Evolutionary conservation across 768 basidiomycete genomes (phyloP).

Genomic region (Trametes elegans): DNA sequence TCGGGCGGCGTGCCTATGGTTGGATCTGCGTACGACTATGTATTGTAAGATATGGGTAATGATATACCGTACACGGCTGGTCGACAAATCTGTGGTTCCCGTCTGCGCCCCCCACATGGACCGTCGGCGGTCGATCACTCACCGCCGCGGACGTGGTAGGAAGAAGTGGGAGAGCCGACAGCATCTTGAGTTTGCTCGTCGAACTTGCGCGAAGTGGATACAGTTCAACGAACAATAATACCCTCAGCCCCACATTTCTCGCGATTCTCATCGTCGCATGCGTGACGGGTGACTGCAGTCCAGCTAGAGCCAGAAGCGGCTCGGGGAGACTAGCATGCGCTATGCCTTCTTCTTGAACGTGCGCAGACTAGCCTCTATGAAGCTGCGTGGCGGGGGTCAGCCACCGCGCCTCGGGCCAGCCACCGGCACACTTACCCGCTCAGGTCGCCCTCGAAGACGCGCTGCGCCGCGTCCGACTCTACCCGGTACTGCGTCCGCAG

Average conservation of each 20-base stretch:
- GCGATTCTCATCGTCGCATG: background rate
- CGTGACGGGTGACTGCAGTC: background rate
- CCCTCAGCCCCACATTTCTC: too few species aligned
- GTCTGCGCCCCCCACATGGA: too few species aligned
- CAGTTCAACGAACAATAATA: too few species aligned
- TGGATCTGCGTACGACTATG: background rate
- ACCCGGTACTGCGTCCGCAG: slow-evolving; percentile 17
- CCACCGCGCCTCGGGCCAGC: background rate
- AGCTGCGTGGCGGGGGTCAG: slow-evolving; percentile 1
- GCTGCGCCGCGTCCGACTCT: slow-evolving; percentile 2
- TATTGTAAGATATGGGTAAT: background rate
- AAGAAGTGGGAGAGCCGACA: too few species aligned
- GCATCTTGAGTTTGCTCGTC: too few species aligned
- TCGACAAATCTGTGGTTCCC: too few species aligned
- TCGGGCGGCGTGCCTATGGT: background rate
- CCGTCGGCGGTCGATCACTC: too few species aligned
- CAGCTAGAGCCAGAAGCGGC: background rate
- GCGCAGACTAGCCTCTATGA: slow-evolving; percentile 23
- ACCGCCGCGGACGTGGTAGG: too few species aligned
- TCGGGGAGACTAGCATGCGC: background rate
- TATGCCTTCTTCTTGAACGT: slow-evolving; percentile 12
- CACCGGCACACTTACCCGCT: slow-evolving; percentile 1
- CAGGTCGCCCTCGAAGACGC: slow-evolving; percentile 18
- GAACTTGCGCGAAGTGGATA: too few species aligned
- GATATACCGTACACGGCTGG: background rate